phyloP scores from a whole-genome alignment of 768 basidiomycete species.

The Erythrobasidium yunnanense region DNA sequence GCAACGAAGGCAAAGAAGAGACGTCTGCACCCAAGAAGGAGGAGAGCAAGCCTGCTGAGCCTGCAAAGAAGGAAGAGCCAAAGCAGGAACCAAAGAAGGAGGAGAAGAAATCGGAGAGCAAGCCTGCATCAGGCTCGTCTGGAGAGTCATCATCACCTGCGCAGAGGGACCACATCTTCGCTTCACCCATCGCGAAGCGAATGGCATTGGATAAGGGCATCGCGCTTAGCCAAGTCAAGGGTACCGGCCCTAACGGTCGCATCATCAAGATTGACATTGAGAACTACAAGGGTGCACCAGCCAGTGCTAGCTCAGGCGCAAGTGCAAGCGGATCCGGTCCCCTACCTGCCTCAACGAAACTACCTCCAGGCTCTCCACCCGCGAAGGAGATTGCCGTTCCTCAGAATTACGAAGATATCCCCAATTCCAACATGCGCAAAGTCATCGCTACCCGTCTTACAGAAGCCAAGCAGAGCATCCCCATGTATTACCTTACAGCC shows the following conservation, averaged over 20 bases:
- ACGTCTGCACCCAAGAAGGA: conserved; percentile 24
- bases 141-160: conserved; percentile 31
- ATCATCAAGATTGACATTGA: conserved; percentile 93
- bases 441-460: conserved; percentile 79
- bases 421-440: conserved; percentile 86
- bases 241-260: conserved; percentile 83
- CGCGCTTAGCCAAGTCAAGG: conserved; percentile 77
- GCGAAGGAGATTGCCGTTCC: conserved; percentile 38
- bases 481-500: conserved; percentile 91
- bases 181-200: conserved; percentile 90
- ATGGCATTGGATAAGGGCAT: conserved; percentile 89
- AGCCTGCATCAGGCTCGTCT: no score
- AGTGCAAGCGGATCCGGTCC: conserved; percentile 41
- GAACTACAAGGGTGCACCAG: conserved; percentile 60
- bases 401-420: conserved; percentile 65
- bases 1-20: conserved; percentile 13
- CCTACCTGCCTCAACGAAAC: conserved; percentile 41
- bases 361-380: conserved; percentile 44
- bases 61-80: conserved; percentile 52
- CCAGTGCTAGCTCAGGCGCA: conserved; percentile 46
- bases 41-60: conserved; percentile 30
- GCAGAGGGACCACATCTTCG: conserved; percentile 73
- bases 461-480: conserved; percentile 87
- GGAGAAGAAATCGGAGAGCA: no score
- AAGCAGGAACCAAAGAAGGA: no score